phyloP scores from a whole-genome alignment of 108 stramenopile species.

The Fistulifera solaris region DNA sequence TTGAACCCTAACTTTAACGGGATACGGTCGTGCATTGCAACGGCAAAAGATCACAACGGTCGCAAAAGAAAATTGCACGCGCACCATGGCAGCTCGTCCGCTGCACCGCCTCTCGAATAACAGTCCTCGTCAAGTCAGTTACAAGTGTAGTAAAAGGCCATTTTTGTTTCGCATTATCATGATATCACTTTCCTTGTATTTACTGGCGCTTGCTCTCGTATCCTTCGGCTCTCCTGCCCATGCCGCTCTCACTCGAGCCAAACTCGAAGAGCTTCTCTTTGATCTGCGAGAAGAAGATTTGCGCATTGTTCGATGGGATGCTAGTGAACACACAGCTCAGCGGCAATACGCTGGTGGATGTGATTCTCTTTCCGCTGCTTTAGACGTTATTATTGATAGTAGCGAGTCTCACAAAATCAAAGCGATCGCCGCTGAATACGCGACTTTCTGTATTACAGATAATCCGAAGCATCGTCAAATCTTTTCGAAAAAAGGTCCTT shows the following conservation, averaged over 20 bases:
- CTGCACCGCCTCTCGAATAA: no score
- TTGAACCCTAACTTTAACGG: no score
- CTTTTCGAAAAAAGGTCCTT: neutral
- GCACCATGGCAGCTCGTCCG: no score
- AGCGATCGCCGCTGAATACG: conserved; percentile 5
- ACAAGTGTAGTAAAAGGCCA: no score
- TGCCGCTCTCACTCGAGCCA: neutral
- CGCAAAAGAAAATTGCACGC: no score
- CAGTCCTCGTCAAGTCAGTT: no score
- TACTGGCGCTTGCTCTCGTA: neutral
- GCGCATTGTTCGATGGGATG: conserved; percentile 16
- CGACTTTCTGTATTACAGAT: conserved; percentile 13
- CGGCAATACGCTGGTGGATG: conserved; percentile 7
- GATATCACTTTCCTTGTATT: neutral
- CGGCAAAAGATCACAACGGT: no score
- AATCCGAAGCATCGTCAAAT: conserved; percentile 5
- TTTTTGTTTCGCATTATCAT: no score
- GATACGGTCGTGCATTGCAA: no score
- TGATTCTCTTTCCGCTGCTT: conserved; percentile 1
- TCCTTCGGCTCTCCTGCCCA: neutral
- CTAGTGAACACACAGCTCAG: conserved; percentile 4
- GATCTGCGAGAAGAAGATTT: conserved; percentile 11
- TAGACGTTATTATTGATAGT: neutral
- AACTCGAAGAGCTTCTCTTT: conserved; percentile 5
- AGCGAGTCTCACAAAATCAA: neutral